These are phyloP conservation scores for Cardamine resedifolia DNA, from an alignment of 345 rosid species.

Conservation along the genomic window DNA sequence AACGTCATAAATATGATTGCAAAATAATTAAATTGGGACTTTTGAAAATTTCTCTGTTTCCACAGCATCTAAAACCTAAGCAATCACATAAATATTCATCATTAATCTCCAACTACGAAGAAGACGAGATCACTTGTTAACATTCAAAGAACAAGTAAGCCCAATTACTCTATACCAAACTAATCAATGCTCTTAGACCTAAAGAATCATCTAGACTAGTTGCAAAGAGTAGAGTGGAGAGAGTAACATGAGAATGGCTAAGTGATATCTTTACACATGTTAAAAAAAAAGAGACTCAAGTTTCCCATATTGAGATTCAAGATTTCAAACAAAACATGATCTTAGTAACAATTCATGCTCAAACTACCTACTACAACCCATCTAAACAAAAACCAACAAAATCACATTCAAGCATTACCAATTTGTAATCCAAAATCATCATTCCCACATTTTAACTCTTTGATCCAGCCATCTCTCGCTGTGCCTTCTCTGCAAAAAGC, in stretches of 20 bases:
- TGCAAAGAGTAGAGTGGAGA: background rate
- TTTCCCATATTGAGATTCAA: background rate
- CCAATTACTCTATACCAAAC: background rate
- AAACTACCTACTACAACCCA: slow-evolving; percentile 28
- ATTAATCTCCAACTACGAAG: too few relatives aligned
- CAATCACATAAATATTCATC: too few relatives aligned
- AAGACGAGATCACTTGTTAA: background rate
- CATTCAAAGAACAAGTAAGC: background rate
- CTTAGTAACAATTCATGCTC: slow-evolving; percentile 1
- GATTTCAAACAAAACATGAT: slow-evolving; percentile 4
- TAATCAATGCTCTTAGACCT: background rate
- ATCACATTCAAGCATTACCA: slow-evolving; percentile 13
- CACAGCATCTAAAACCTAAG: background rate
- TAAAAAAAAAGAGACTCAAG: background rate
- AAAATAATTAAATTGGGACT: background rate
- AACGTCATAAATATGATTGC: background rate
- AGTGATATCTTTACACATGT: slow-evolving; percentile 14
- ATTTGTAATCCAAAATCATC: background rate
- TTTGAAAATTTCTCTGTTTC: background rate
- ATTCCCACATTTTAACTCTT: slow-evolving; percentile 34
- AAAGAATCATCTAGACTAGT: background rate
- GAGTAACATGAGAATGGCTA: background rate
- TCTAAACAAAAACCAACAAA: slow-evolving; percentile 8
- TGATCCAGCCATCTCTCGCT: slow-evolving; percentile 45
- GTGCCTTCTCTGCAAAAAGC: slow-evolving; percentile 61